Base-by-base conservation (phyloP, 805 yeast genomes). In the Starmerella geochares region DNA sequence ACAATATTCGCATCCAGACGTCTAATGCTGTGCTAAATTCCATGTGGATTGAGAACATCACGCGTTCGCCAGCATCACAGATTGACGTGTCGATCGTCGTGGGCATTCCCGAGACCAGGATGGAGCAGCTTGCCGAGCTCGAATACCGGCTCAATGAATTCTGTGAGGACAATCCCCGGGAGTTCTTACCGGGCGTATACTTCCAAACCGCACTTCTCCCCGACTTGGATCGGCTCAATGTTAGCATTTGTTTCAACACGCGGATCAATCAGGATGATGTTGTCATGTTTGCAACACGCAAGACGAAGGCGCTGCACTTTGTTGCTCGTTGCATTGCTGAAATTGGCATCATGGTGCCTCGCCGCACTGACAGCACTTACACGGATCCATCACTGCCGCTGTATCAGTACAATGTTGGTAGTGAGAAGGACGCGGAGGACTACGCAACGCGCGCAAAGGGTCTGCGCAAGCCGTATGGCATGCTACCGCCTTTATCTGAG, bases 391-490 rank as follows among this genome's bases (percentile, higher is more conserved):
- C 65, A 6, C 40, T 61, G 50, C 68, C 69, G 4, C 42, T 65
- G 56, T 61, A 46, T 53, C 58, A 57, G 39, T 55, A 52, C 17
- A 71, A 67, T 24, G 86, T 85, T 28, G 74, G 76, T 50, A 74
- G 83, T 51, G 71, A 86, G 33, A 82, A 92, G 62, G 83, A 83
- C 27, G 56, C 56, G 2, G 32, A 46, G 51, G 36, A 48, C 11
- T 54, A 24, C 31, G 39, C 23, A 13, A 42, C 48, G 27, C 48
- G 46, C 38, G 46, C 50, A 7, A 17, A 11, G 17, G 54, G 54
- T 29, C 29, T 38, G 33, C 50, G 58, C 8, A 48, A 37, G 23
- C 37, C 37, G 3, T 31, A 29, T 17, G 58, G 58, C n/a, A 51
- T 54, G 57, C 38, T 43, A 4, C 23, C 37, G 16, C 52, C 52